Conservation (phyloP, 192 early-diverging fungal genomes). For the Rhizophlyctis rosea region DNA sequence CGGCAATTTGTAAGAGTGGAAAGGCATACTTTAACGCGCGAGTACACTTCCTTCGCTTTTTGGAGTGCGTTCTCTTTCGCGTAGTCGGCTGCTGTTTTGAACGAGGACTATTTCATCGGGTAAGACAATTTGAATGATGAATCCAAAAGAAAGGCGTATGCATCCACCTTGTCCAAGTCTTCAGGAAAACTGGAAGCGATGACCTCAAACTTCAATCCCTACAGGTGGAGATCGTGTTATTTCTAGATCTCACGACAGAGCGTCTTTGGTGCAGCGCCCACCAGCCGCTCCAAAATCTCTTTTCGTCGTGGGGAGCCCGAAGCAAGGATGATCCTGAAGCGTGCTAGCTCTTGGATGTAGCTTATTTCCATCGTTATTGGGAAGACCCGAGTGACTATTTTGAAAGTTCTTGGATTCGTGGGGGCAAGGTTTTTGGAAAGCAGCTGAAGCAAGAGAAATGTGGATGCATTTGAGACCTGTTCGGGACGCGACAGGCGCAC, state of each 20-base stretch:
- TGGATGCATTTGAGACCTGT: no score
- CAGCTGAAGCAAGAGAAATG: no score
- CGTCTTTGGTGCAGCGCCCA: background rate
- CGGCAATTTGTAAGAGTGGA: background rate
- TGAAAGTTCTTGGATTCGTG: no score
- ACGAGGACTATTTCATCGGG: slow-evolving; percentile 44
- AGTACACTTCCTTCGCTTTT: slow-evolving; percentile 71
- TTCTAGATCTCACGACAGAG: no score
- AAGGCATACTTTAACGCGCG: slow-evolving; percentile 32
- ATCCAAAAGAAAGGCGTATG: no score
- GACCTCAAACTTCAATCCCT: slow-evolving; percentile 62
- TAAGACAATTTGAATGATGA: no score
- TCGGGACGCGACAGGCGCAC: no score
- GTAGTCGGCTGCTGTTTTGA: slow-evolving; percentile 58
- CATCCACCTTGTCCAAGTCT: slow-evolving; percentile 61
- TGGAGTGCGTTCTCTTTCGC: slow-evolving; percentile 65
- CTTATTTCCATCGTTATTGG: no score
- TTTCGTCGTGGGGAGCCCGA: slow-evolving; percentile 78
- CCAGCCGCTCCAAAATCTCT: slow-evolving; percentile 59
- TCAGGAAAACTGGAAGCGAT: slow-evolving; percentile 75
- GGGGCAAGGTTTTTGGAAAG: no score
- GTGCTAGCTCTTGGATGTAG: no score
- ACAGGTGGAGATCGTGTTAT: no score
- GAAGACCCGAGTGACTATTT: no score
- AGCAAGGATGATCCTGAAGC: slow-evolving; percentile 66